Evolutionary conservation across 2,329 filamentous ascomycete genomes (phyloP).

Genomic region (Aotearoamyces nothofagi): DNA sequence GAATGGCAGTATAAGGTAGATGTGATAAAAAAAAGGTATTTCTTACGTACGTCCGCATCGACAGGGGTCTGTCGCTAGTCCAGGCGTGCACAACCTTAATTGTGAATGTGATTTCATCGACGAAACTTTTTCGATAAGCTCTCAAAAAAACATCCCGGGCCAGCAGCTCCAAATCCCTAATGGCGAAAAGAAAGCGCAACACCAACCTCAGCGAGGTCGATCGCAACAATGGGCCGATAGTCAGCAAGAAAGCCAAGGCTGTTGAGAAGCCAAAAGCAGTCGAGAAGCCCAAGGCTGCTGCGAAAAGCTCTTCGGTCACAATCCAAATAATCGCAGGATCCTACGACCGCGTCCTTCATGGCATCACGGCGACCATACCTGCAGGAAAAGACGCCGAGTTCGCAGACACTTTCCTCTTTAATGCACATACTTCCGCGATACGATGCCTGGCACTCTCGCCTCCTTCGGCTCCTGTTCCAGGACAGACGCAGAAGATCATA

Average conservation of each 20-base stretch:
- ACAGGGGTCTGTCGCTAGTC: too few species aligned
- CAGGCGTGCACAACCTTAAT: neutral
- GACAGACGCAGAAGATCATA: conserved; percentile 65
- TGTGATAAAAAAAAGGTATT: too few species aligned
- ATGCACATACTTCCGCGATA: conserved; percentile 80
- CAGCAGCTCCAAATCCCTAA: too few species aligned
- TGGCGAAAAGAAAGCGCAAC: conserved; percentile 19
- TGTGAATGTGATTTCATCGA: neutral
- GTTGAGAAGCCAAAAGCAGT: conserved; percentile 15
- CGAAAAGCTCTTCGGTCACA: conserved; percentile 27
- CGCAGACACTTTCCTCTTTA: conserved; percentile 88
- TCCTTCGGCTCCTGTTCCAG: conserved; percentile 42
- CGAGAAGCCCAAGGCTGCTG: neutral
- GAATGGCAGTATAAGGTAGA: too few species aligned
- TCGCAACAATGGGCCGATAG: conserved; percentile 3
- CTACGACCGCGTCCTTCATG: conserved; percentile 87
- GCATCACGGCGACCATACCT: conserved; percentile 68
- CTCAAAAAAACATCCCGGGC: too few species aligned
- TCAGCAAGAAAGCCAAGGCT: conserved; percentile 15
- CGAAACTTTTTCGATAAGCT: conserved; percentile 1
- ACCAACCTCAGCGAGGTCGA: conserved; percentile 7
- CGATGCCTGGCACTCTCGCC: conserved; percentile 79
- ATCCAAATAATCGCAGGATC: conserved; percentile 86
- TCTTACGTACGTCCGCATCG: too few species aligned
- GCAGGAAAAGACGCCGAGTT: conserved; percentile 38